Base-by-base conservation (phyloP, 139 green algal genomes). In the Chlorella sorokiniana region DNA sequence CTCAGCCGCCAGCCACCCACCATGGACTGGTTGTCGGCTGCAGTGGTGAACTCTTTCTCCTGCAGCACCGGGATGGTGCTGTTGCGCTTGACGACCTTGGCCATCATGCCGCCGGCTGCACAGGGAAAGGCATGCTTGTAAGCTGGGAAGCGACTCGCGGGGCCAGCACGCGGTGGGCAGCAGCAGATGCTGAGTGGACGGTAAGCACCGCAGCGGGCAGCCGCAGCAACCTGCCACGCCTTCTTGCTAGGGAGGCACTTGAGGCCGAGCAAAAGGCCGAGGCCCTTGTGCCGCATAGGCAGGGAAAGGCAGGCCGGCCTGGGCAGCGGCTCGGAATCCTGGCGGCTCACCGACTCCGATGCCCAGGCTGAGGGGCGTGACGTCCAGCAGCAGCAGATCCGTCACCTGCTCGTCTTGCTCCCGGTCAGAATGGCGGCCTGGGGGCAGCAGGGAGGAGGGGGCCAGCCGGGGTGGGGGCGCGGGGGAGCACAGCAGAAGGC, bases 381-480 rank as follows among this genome's bases (percentile, higher is more conserved):
- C 96, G 77, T 99, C 96, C 74, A 99, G 93, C 90, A 99, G 92
- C 83, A 99, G 93, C 79, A 99, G 88, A 90, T 99, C 96, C 87
- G 98, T 93, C 44, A 99, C 96, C 91, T 98, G 97, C 85, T 97
- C 92, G 74, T 91, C 92, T 56, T 89, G 91, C 79, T 96, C 92
- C 40, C 96, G 18, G 85, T 95, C 78, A 99, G 90, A 85, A 99
- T 99, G 79, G 96, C 96, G 31, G 95, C 96, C 89, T 96, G 93
- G 41, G 48, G 48, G 59, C 48, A n/a, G n/a, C n/a, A n/a, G n/a
- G n/a, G n/a, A n/a, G n/a, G n/a, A n/a, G n/a, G n/a, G n/a, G n/a
- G n/a, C n/a, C n/a, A n/a, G n/a, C n/a, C n/a, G n/a, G n/a, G 79
- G 97, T 97, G 93, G 99, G 98, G 89, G 96, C 99, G 88, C 98